These are phyloP conservation scores for Otatea glauca DNA, from an alignment of 176 grass and related monocot species.

Conservation along the genomic window DNA sequence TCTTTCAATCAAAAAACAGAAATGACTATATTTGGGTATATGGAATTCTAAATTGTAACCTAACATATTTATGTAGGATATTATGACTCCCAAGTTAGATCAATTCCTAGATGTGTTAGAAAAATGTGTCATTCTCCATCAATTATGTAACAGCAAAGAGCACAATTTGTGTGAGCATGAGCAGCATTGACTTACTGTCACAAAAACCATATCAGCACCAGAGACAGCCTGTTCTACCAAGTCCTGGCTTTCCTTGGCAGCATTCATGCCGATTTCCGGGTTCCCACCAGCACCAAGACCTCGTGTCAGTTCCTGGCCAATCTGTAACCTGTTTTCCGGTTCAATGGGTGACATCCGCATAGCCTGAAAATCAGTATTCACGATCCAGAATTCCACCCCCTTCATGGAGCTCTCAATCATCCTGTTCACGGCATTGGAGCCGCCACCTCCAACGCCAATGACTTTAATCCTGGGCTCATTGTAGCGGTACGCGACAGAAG, in stretches of 20 bases:
- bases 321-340: constrained; percentile 66
- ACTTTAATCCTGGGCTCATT: constrained; percentile 86
- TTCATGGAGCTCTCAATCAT: constrained; percentile 87
- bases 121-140: neutral
- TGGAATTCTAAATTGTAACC: neutral
- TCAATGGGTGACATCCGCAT: constrained; percentile 76
- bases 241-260: constrained; percentile 76
- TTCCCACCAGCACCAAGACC: constrained; percentile 90
- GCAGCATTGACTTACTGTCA: constrained; percentile 56
- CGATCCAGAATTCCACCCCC: constrained; percentile 87
- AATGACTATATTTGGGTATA: neutral
- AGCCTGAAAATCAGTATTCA: constrained; percentile 88
- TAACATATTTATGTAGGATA: neutral
- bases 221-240: constrained; percentile 67
- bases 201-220: constrained; percentile 85
- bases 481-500: constrained; percentile 47
- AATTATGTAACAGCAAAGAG: constrained; percentile 11
- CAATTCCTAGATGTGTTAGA: neutral
- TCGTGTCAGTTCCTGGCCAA: constrained; percentile 74
- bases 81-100: neutral
- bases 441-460: constrained; percentile 82
- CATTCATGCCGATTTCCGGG: constrained; percentile 84
- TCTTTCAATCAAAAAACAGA: neutral
- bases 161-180: neutral
- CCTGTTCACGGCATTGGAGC: constrained; percentile 85